These are phyloP conservation scores for Tylopilus balloui DNA, from an alignment of 768 basidiomycete species.

Conservation along the genomic window DNA sequence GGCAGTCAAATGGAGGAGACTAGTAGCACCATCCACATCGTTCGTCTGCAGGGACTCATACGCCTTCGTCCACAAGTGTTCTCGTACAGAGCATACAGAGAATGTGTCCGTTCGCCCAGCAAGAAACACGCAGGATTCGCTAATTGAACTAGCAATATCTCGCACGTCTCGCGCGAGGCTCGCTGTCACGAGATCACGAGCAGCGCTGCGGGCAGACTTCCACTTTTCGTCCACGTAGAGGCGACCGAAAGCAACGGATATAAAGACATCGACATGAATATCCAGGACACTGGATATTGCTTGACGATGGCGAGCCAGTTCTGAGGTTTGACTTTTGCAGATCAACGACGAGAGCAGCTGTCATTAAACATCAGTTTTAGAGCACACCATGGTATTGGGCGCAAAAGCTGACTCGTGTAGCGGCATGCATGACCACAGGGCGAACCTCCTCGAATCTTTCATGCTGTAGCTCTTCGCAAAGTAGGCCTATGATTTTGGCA, in stretches of 20 bases:
- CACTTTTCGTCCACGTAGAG: slow-evolving; percentile 38
- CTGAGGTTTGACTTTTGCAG: slow-evolving; percentile 31
- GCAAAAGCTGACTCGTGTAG: slow-evolving; percentile 53
- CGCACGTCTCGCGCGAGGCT: slow-evolving; percentile 34
- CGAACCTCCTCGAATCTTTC: slow-evolving; percentile 59
- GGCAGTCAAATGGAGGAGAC: slow-evolving; percentile 55
- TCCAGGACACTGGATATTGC: slow-evolving; percentile 40
- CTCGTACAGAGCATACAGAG: slow-evolving; percentile 40
- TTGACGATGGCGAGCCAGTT: slow-evolving; percentile 23
- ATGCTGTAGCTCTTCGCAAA: slow-evolving; percentile 81
- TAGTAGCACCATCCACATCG: slow-evolving; percentile 56
- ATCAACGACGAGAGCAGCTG: slow-evolving; percentile 35
- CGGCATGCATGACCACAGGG: slow-evolving; percentile 55
- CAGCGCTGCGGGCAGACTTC: slow-evolving; percentile 37
- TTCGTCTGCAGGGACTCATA: slow-evolving; percentile 55
- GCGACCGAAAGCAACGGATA: slow-evolving; percentile 43
- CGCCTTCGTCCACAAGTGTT: slow-evolving; percentile 63
- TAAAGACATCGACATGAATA: slow-evolving; percentile 47
- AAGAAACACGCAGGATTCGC: slow-evolving; percentile 32
- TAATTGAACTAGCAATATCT: slow-evolving; percentile 30
- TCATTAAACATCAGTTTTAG: slow-evolving; percentile 4
- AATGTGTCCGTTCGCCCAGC: slow-evolving; percentile 30
- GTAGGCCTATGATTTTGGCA: slow-evolving; percentile 64
- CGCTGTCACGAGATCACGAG: slow-evolving; percentile 39
- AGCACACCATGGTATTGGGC: background rate